Base-by-base conservation (phyloP, 2,329 filamentous ascomycete genomes). In the Pseudocercospora macadamiae region DNA sequence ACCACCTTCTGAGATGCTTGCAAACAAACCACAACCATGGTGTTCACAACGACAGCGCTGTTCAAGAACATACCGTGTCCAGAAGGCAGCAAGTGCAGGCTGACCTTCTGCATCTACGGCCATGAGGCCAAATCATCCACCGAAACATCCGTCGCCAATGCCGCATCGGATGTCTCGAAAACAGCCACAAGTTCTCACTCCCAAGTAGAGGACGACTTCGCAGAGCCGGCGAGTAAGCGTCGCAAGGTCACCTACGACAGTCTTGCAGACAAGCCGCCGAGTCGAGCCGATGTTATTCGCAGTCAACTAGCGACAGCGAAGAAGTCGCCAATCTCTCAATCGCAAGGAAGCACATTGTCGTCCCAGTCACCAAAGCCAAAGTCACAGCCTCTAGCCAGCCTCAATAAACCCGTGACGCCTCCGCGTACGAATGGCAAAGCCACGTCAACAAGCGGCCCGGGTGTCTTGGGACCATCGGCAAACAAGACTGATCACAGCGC, bases 101-200 rank as follows among this genome's bases (percentile, higher is more conserved):
- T 87, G 10, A 74, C 81, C 12, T 79, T 80, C 62, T 88, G 85
- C 73, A 80, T 87, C 18, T 88, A 87, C 72, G 77, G 74, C 10
- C 85, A 88, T 71, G 70, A 79, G 54, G 54, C 67, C 8, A 28
- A 48, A 21, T 28, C n/a, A n/a, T 26, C 54, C n/a, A 19, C 30
- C 26, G n/a, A 49, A 16, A n/a, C 42, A 28, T n/a, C 26, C 21
- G 26, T 12, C 54, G 19, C 30, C 23, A 25, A 28, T 34, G 23
- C 19, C 14, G 16, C 44, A 42, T 25, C 42, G 23, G 23, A 55
- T 48, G 36, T 34, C 32, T 37, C 51, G 4, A 48, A 39, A 30
- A 16, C 59, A 23, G 47, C 51, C 23, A 28, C 54, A 14, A 37
- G 12, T 6, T 21, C 45, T 18, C 26, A 36, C 19, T 10, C 55